A percentile compares a stretch with the other conserved stretches of the same genome.
phyloP scores from a whole-genome alignment of 1,284 basidiomycete genomes.

The Tilletia horrida region DNA sequence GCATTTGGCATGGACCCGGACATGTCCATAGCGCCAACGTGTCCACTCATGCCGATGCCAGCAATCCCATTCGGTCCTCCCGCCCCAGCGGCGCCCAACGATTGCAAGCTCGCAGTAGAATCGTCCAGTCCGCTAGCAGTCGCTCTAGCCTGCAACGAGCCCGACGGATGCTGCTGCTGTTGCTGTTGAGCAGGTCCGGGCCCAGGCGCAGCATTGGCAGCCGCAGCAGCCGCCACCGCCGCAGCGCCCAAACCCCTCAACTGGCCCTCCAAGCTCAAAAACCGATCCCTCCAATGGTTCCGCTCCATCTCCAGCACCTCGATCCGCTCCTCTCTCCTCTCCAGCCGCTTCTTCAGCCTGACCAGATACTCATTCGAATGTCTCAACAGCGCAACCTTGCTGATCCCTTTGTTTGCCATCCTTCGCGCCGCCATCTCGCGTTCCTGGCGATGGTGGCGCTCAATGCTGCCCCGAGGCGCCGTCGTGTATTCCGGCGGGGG shows the following conservation, averaged over 20 bases:
- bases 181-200: too few species aligned
- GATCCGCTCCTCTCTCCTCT: slow-evolving; percentile 79
- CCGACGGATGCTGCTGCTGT: too few species aligned
- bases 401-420: slow-evolving; percentile 69
- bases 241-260: slow-evolving; percentile 10
- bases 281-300: slow-evolving; percentile 15
- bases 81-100: too few species aligned
- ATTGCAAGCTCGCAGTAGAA: too few species aligned
- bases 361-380: slow-evolving; percentile 84
- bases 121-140: too few species aligned
- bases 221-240: slow-evolving; percentile 8
- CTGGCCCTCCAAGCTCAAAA: slow-evolving; percentile 6
- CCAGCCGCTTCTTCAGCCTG: slow-evolving; percentile 71
- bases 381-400: slow-evolving; percentile 85
- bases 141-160: too few species aligned
- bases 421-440: slow-evolving; percentile 23
- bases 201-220: background rate
- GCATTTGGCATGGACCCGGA: too few species aligned
- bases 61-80: too few species aligned
- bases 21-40: too few species aligned
- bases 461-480: background rate
- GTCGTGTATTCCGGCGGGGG: slow-evolving; percentile 25
- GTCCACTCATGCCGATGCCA: too few species aligned
- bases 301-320: slow-evolving; percentile 65
- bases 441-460: slow-evolving; percentile 11